phyloP scores from a whole-genome alignment of 371 early-diverging fungal genomes.

The Dichotomocladium elegans region DNA sequence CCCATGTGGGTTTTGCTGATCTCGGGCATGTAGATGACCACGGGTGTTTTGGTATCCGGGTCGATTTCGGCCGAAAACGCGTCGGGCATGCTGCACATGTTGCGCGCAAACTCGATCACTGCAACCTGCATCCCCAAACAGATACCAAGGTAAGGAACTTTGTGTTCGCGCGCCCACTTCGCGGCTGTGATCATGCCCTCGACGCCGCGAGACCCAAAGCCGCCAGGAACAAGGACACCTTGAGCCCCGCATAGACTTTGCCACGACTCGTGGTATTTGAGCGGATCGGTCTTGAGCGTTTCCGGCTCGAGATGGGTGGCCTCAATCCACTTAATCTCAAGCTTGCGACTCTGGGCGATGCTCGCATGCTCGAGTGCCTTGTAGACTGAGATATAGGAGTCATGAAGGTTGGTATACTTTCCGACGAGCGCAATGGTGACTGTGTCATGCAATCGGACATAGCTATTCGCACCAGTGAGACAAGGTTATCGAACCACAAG shows the following conservation, averaged over 20 bases:
- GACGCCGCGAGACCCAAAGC: conserved; percentile 96
- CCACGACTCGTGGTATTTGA: conserved; percentile 95
- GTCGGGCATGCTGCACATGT: conserved; percentile 81
- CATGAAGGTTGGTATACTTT: conserved; percentile 93
- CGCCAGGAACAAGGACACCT: conserved; percentile 98
- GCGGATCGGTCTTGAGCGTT: conserved; percentile 67
- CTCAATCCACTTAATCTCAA: conserved; percentile 92
- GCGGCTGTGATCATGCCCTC: conserved; percentile 96
- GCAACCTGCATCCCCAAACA: conserved; percentile 99
- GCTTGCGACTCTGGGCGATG: conserved; percentile 75
- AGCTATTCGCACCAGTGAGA: conserved; percentile 58
- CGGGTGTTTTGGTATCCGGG: conserved; percentile 63
- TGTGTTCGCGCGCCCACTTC: conserved; percentile 98
- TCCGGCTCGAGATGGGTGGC: conserved; percentile 85
- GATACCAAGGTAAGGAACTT: conserved; percentile 97
- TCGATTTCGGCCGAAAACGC: conserved; percentile 89
- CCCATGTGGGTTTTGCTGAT: conserved; percentile 93
- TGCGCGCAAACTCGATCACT: conserved; percentile 97
- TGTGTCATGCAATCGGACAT: conserved; percentile 75
- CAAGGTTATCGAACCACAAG: background rate
- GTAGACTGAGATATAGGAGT: conserved; percentile 95
- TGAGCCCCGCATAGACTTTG: conserved; percentile 78
- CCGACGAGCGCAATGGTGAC: conserved; percentile 95
- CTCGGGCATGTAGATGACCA: conserved; percentile 96
- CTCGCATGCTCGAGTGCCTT: conserved; percentile 95